phyloP scores from a whole-genome alignment of 495 filamentous ascomycete genomes.

The Schizothecium vesticola region DNA sequence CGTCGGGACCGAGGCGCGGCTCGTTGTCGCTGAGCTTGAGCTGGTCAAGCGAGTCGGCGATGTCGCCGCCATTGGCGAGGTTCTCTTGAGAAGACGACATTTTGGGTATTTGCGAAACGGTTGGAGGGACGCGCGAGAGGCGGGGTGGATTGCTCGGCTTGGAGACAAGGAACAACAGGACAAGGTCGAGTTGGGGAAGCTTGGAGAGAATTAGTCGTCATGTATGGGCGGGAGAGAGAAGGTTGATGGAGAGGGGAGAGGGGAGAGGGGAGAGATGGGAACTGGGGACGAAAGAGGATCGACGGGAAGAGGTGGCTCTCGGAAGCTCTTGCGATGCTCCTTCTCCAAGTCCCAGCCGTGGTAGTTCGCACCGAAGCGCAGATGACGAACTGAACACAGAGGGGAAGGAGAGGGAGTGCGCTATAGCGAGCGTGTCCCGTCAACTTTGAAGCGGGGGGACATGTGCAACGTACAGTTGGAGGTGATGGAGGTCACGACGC shows the following conservation, averaged over 20 bases:
- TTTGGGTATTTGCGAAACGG: conserved; percentile 7
- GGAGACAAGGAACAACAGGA: neutral
- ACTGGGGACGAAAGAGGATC: neutral
- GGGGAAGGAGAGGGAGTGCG: conserved; percentile 23
- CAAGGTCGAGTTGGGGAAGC: neutral
- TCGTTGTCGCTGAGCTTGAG: conserved; percentile 49
- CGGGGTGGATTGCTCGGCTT: conserved; percentile 1
- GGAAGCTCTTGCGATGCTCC: neutral
- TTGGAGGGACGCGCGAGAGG: neutral
- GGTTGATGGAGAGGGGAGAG: neutral
- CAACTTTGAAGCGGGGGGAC: conserved; percentile 14
- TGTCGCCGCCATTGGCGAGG: conserved; percentile 37
- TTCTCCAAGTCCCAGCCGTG: neutral
- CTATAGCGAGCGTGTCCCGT: conserved; percentile 14
- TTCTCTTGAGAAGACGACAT: conserved; percentile 49
- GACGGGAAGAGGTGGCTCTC: neutral
- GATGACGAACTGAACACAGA: neutral
- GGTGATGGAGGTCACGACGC: conserved; percentile 19
- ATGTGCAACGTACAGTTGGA: conserved; percentile 32
- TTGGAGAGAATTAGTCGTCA: neutral
- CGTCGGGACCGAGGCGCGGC: conserved; percentile 57
- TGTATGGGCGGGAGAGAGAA: neutral
- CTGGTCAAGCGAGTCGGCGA: conserved; percentile 46
- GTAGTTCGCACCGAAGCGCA: neutral
- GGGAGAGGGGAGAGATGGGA: neutral